These are phyloP conservation scores for Aspergillus homomorphus DNA, from an alignment of 495 filamentous ascomycete species.

Conservation along the genomic window DNA sequence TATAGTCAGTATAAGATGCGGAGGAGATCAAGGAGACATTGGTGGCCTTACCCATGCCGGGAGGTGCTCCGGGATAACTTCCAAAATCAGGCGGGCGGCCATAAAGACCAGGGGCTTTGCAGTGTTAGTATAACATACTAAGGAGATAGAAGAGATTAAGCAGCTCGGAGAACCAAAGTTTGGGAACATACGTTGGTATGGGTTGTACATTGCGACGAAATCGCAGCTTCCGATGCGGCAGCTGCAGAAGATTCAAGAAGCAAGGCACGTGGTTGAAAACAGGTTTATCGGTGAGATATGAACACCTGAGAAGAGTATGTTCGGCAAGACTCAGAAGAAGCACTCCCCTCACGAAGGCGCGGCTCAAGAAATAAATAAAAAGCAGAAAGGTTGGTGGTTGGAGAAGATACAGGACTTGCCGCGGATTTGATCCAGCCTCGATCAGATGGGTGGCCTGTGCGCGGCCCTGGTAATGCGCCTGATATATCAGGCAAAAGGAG, in stretches of 20 bases:
- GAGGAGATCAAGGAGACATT: slow-evolving; percentile 9
- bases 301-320: no score
- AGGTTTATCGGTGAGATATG: not conserved
- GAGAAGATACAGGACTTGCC: not conserved
- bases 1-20: slow-evolving; percentile 12
- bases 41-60: slow-evolving; percentile 73
- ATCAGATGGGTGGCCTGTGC: not conserved
- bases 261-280: not conserved
- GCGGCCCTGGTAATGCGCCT: not conserved
- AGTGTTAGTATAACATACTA: slow-evolving; percentile 15
- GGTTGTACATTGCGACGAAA: slow-evolving; percentile 63
- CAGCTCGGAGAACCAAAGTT: not conserved
- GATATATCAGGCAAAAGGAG: not conserved
- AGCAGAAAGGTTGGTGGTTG: not conserved
- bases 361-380: not conserved
- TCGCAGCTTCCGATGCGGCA: slow-evolving; percentile 14
- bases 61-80: slow-evolving; percentile 73
- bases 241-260: not conserved
- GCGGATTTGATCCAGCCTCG: not conserved
- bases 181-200: slow-evolving; percentile 61
- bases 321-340: no score
- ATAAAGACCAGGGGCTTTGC: slow-evolving; percentile 54
- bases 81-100: slow-evolving; percentile 70
- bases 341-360: not conserved
- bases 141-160: not conserved